Evolutionary conservation across 208 protist genomes (phyloP), one percentile per base, ranked within the genome.

Genomic region (Chromosphaera perkinsii): DNA sequence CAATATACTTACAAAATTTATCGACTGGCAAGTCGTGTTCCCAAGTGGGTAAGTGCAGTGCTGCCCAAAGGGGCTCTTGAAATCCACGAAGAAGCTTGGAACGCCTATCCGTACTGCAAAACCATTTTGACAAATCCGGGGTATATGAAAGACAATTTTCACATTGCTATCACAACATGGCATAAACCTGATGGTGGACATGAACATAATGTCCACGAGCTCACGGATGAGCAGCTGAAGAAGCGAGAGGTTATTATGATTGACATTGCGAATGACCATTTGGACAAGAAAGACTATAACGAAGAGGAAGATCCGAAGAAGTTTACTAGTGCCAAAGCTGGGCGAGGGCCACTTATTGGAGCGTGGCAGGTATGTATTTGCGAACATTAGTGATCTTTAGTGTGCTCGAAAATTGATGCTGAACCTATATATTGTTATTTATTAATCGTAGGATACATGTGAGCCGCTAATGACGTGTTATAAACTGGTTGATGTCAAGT

Each of bases 1-100:
- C 82, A 87, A 65, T 89, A 85, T 42, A 89, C 85, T 12, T 74
- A 82, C 43, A 89, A 89, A 59, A 80, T 79, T 22, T 84, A 83
- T 55, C 76, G 85, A 56, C 45, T 87, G 5, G 66, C 32, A n/a
- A 67, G 51, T 32, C 55, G 66, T 29, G 49, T 87, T n/a, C 84
- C 84, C 29, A 27, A 51, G 22, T 86, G 59, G 48, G 45, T 84
- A 26, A 48, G 65, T 24, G 55, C 63, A 26, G 5, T 87, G 27
- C 66, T 73, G 24, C 85, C 85, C 10, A 66, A 72, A 14, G 68
- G 57, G 35, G 57, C 82, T 20, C 60, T 85, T 2, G 61, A 73
- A 47, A 51, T 89, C 0, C 72, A 85, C 39, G 85, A 89, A 37
- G 76, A 87, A 54, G 77, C 82, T 5, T 88, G 81, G 81, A 89